Evolutionary conservation across 2,329 filamentous ascomycete species (phyloP), one percentile per base, ranked within the genome.

Genomic region (Aureobasidium zeae): DNA sequence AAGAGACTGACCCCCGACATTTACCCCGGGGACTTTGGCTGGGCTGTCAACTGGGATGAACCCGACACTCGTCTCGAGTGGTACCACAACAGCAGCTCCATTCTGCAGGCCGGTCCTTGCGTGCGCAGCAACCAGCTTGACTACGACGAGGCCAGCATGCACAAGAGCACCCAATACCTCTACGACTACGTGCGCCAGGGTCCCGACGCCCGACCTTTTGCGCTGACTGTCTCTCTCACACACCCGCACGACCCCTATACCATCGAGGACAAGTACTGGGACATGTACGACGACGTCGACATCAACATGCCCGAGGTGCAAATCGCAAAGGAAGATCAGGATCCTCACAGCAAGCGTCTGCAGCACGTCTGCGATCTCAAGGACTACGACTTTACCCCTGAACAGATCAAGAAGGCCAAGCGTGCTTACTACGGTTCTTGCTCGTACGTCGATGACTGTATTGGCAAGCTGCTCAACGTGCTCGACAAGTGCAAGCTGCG

Each of bases 131-230:
- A 95, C 67, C 88, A 95, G 70, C 74, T 95, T 41, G 88, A 95
- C 62, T 95, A 89, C 55, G 88, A 95, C 56, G 88, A 94, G 66
- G 88, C 95, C 65, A 86, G 94, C 61, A 89, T 95, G 79, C 89
- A 84, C 69, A 85, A 81, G 62, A 84, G 85, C 38, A 83, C 79
- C 30, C 87, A 94, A 63, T 95, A 88, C 60, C 70, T 95, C 37
- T 94, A 89, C 64, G 83, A 94, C 63, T 81, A 93, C 57, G 85
- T 91, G 26, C 81, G 88, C n/a, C 76, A 86, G 59, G 82, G 83
- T 8, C 77, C 76, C 0, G 70, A 74, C 73, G 77, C 52, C 76
- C 60, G 83, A 32, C 88, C 88, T 1, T 95, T 95, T 63, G 84
- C 80, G 55, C 66, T 95, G 68, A 95, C 88, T 24, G 83, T 94